Conservation (phyloP, 208 protist species). For the Blastocrithidia nonstop region DNA sequence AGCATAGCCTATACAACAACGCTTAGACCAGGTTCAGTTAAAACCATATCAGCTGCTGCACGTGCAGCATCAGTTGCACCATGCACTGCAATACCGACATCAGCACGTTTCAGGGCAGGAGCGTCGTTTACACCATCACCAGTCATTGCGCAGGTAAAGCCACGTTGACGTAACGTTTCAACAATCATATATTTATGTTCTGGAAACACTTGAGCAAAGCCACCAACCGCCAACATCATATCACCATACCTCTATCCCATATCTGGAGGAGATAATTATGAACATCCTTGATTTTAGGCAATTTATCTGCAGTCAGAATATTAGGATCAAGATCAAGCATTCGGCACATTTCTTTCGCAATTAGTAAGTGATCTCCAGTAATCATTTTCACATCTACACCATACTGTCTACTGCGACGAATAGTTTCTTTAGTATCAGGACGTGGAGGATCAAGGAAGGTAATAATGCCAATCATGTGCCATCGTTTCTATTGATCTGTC, state of each 20-base stretch:
- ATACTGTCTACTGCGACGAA: constrained; percentile 63
- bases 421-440: constrained; percentile 80
- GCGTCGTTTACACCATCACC: constrained; percentile 95
- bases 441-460: constrained; percentile 87
- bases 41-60: constrained; percentile 89
- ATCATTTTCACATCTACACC: constrained; percentile 93
- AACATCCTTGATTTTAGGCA: constrained; percentile 49
- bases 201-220: constrained; percentile 89
- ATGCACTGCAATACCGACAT: constrained; percentile 93
- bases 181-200: constrained; percentile 94
- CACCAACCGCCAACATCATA: constrained; percentile 42
- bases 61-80: constrained; percentile 88
- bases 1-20: constrained; percentile 90
- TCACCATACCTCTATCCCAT: constrained; percentile 53
- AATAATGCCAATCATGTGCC: constrained; percentile 77
- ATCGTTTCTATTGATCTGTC: constrained; percentile 33
- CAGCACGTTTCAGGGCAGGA: constrained; percentile 89
- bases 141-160: constrained; percentile 91
- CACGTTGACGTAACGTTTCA: constrained; percentile 71
- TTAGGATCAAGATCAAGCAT: constrained; percentile 85
- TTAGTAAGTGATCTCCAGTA: constrained; percentile 86
- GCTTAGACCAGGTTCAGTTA: constrained; percentile 83
- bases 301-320: constrained; percentile 57
- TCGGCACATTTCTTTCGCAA: constrained; percentile 88
- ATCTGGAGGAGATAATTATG: constrained; percentile 30